Conservation (phyloP, 2,329 filamentous ascomycete genomes). For the Aquanectria penicillioides region DNA sequence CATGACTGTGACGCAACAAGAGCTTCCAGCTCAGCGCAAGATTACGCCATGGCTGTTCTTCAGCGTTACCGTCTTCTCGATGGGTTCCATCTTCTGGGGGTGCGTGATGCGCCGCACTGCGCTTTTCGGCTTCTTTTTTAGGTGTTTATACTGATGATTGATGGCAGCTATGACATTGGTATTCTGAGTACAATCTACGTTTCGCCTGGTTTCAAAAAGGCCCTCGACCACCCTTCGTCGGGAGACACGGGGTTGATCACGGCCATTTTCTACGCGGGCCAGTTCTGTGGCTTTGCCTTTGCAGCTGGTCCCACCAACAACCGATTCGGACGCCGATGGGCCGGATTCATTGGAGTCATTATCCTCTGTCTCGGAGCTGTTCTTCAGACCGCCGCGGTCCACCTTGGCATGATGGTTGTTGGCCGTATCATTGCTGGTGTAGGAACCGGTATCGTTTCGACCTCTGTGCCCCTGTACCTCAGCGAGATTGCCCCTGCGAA, state of each 20-base stretch:
- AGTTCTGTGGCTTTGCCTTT: constrained; percentile 64
- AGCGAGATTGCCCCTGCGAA: constrained; percentile 65
- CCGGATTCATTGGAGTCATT: constrained; percentile 58
- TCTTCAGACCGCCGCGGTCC: constrained; percentile 56
- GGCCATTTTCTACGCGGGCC: constrained; percentile 67
- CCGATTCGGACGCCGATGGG: constrained; percentile 60
- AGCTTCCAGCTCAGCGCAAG: neutral
- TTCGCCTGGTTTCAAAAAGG: constrained; percentile 62
- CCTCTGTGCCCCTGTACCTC: constrained; percentile 67
- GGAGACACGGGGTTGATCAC: constrained; percentile 62
- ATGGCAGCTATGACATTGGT: constrained; percentile 36
- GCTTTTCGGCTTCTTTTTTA: too few species aligned
- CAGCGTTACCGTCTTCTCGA: constrained; percentile 28
- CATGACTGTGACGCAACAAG: constrained; percentile 10
- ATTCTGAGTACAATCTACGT: constrained; percentile 55
- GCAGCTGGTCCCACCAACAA: constrained; percentile 63
- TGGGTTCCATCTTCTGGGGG: constrained; percentile 34
- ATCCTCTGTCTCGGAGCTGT: constrained; percentile 60
- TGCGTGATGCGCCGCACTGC: too few species aligned
- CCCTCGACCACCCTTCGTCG: constrained; percentile 56
- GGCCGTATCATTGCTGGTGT: constrained; percentile 63
- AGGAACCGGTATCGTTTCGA: constrained; percentile 65
- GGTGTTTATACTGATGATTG: too few species aligned
- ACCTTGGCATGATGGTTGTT: constrained; percentile 56
- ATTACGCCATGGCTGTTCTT: constrained; percentile 26